Percentiles rank a stretch among this genome's conserved stretches.
These are phyloP conservation scores for Lentithecium fluviatile DNA, from an alignment of 495 filamentous ascomycete genomes.

Conservation along the genomic window DNA sequence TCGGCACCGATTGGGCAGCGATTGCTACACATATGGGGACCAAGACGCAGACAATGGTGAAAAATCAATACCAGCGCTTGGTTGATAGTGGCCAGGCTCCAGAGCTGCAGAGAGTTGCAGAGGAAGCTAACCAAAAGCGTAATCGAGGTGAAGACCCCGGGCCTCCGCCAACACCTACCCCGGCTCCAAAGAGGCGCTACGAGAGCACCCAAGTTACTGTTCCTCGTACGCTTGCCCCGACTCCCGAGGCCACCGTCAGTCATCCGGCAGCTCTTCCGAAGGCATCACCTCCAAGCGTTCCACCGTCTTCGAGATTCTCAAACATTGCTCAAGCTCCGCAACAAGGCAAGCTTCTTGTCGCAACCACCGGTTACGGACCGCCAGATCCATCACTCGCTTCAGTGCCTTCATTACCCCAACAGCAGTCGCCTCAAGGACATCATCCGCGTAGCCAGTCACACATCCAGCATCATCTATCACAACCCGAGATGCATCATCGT, in stretches of 20 bases:
- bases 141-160: constrained; percentile 67
- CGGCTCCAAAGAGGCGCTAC: constrained; percentile 60
- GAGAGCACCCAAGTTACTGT: constrained; percentile 58
- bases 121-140: constrained; percentile 68
- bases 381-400: constrained; percentile 22
- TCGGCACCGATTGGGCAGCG: constrained; percentile 81
- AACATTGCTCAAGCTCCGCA: constrained; percentile 32
- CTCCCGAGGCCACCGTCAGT: constrained; percentile 50
- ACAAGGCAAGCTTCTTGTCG: constrained; percentile 28
- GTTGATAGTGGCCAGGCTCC: constrained; percentile 62
- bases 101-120: constrained; percentile 67
- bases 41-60: constrained; percentile 95
- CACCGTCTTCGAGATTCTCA: constrained; percentile 17
- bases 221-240: constrained; percentile 61
- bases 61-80: constrained; percentile 83
- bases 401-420: constrained; percentile 7
- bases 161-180: constrained; percentile 61
- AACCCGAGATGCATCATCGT: constrained; percentile 14
- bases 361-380: constrained; percentile 21
- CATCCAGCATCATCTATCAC: constrained; percentile 14
- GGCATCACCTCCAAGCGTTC: constrained; percentile 35
- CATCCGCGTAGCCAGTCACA: constrained; percentile 1
- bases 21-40: constrained; percentile 87
- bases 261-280: constrained; percentile 30
- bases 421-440: constrained; percentile 18